Percentiles rank a stretch among this genome's conserved stretches.
Evolutionary conservation across 257 asterid species (phyloP).

Genomic region (Solanum medicagineum): DNA sequence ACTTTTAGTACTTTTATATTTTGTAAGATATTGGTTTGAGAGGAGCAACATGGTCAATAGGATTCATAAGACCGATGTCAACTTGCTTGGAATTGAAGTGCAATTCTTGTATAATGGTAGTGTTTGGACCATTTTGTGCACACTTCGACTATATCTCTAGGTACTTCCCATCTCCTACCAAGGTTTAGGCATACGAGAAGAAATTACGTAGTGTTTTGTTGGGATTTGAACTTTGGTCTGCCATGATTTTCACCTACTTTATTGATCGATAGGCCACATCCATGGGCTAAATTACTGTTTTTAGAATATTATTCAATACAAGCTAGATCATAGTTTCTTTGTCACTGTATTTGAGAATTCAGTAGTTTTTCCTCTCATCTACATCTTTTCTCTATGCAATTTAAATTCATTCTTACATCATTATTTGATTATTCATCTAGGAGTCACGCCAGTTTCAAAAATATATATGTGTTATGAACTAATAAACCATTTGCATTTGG

Average conservation of each 20-base stretch:
- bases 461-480: not conserved
- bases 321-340: not conserved
- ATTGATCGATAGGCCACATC: not conserved
- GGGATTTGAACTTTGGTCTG: not conserved
- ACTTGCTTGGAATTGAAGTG: not conserved
- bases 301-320: not conserved
- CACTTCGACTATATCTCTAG: not conserved
- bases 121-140: not conserved
- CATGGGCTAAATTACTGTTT: not conserved
- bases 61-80: not conserved
- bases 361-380: not conserved
- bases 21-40: not conserved
- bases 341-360: not conserved
- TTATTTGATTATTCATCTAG: not conserved
- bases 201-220: not conserved
- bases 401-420: not conserved
- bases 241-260: not conserved
- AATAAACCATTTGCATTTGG: not conserved
- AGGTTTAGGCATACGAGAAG: not conserved
- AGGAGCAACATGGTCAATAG: not conserved
- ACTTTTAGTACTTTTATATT: not conserved
- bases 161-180: not conserved
- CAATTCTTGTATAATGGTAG: not conserved
- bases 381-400: not conserved
- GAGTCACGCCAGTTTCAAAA: not conserved